Evolutionary conservation across 371 early-diverging fungal species (phyloP), one percentile per base, ranked within the genome.

Genomic region (Syncephalis plumigaleata): DNA sequence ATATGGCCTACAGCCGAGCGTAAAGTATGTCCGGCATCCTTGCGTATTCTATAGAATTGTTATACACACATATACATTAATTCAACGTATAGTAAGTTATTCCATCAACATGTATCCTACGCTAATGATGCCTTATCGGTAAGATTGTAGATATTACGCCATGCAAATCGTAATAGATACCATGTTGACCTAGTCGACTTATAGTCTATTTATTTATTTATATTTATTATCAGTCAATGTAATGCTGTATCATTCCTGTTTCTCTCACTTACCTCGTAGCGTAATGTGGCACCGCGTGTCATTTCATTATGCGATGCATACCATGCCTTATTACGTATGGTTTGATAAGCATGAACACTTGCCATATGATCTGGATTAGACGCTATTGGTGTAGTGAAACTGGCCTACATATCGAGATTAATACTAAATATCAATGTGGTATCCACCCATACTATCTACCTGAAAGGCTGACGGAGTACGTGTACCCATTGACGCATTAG

Each of bases 11-110:
- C 46, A 0, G 87, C 68, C 2, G 90, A 82, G 57, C 93, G 93
- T 27, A 93, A 61, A 16, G 83, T 66, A 57, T 93, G 83, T 0
- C 92, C 94, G 15, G 82, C 91, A 51, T 89, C 82, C 31, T 78
- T 60, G 23, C 95, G 82, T 47, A 92, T 72, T 54, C 87, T 87
- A 61, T 18, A 50, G 17, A 46, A 18, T 21, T 38, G 21, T 17
- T 42, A 22, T 44, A 27, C n/a, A 15, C 8, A 25, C 11, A 21
- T 27, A 25, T 22, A 22, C 31, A 7, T 7, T 31, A 31, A 11
- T 31, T 31, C 11, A 31, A 31, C 31, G 11, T 31, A 31, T 31
- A 7, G 31, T 31, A 7, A 7, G 38, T 36, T 22, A 25, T 26
- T 25, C 3, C 9, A 45, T 7, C 7, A 18, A 7, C 4, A 18